Evolutionary conservation across 2,329 filamentous ascomycete species (phyloP).

Genomic region (Monosporascus sp.): DNA sequence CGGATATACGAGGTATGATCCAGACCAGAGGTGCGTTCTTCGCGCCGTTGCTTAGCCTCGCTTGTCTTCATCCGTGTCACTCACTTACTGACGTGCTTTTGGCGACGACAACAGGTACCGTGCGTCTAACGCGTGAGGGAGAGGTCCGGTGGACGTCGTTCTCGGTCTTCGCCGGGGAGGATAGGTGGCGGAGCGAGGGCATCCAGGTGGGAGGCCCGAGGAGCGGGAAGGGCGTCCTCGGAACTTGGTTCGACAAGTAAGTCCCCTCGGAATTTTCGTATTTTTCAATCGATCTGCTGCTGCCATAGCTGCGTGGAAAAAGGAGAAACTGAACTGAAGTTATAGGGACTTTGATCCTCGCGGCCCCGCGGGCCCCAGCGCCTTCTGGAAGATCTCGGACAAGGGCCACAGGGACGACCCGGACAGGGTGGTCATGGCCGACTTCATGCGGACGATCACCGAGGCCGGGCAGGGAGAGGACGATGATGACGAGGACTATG

Average conservation of each 20-base stretch:
- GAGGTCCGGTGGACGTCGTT: constrained; percentile 71
- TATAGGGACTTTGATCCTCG: constrained; percentile 57
- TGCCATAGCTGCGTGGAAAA: neutral
- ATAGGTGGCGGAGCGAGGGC: constrained; percentile 71
- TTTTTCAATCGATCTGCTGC: too few species aligned
- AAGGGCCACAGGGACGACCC: constrained; percentile 26
- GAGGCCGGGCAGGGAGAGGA: constrained; percentile 16
- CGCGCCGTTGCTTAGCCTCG: neutral
- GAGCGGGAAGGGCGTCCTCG: constrained; percentile 62
- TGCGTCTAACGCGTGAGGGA: constrained; percentile 61
- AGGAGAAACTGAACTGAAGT: neutral
- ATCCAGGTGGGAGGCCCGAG: constrained; percentile 65
- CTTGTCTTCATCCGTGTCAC: too few species aligned
- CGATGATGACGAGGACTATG: constrained; percentile 22
- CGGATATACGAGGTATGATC: constrained; percentile 53
- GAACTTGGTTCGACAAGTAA: constrained; percentile 74
- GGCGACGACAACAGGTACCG: constrained; percentile 41
- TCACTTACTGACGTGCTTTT: neutral
- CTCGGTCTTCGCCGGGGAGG: constrained; percentile 57
- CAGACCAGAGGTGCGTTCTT: constrained; percentile 20
- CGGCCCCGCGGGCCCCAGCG: constrained; percentile 68
- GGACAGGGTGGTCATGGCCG: constrained; percentile 21
- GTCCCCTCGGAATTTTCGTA: constrained; percentile 7
- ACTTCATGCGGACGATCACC: constrained; percentile 16
- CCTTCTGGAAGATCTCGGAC: constrained; percentile 71